These are phyloP conservation scores for Pichia sp. DNA, from an alignment of 1,139 yeast genomes.

Conservation along the genomic window DNA sequence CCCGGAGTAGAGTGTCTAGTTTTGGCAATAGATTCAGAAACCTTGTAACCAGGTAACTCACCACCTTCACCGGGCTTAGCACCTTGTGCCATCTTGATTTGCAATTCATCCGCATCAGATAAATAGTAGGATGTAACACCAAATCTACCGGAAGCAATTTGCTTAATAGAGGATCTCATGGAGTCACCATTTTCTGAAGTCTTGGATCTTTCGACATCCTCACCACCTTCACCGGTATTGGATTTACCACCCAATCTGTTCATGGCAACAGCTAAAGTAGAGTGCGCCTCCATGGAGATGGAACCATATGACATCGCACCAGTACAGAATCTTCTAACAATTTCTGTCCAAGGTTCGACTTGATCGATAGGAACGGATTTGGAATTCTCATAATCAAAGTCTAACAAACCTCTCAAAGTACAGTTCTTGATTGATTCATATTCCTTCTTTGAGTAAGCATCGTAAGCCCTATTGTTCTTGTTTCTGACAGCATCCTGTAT, in stretches of 20 bases:
- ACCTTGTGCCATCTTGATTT: constrained; percentile 99
- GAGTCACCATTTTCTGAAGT: constrained; percentile 86
- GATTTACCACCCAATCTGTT: constrained; percentile 96
- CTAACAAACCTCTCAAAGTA: constrained; percentile 89
- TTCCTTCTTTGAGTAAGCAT: constrained; percentile 82
- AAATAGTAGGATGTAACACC: constrained; percentile 95
- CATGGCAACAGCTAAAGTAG: constrained; percentile 97
- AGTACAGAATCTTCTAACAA: constrained; percentile 92
- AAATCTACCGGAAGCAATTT: constrained; percentile 95
- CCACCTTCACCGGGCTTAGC: constrained; percentile 99
- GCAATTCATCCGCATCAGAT: constrained; percentile 95
- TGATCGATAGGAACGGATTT: constrained; percentile 87
- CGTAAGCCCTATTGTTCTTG: constrained; percentile 90
- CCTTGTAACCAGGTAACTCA: constrained; percentile 95
- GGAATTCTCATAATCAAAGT: constrained; percentile 70
- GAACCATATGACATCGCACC: constrained; percentile 99
- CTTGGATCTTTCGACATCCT: constrained; percentile 84
- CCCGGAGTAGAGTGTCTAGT: constrained; percentile 97
- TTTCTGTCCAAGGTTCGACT: constrained; percentile 99
- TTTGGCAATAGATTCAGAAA: constrained; percentile 79
- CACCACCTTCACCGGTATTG: constrained; percentile 99
- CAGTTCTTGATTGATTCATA: constrained; percentile 88
- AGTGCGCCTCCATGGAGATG: constrained; percentile 96
- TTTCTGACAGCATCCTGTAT: constrained; percentile 96
- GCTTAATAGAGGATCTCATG: constrained; percentile 97